phyloP scores from a whole-genome alignment of 495 filamentous ascomycete genomes.

The Daldinia vernicosa region DNA sequence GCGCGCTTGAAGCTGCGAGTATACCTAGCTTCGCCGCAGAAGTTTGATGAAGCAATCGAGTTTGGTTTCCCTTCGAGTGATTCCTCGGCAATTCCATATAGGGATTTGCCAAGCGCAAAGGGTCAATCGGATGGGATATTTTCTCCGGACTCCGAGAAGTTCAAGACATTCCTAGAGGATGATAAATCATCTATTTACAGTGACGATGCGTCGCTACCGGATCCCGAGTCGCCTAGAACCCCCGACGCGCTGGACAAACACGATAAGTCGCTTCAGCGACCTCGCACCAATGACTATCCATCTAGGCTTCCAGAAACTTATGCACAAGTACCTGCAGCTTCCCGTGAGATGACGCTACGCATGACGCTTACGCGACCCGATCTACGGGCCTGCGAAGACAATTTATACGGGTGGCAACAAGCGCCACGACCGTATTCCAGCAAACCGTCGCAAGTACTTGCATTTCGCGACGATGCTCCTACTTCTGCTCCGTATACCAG shows the following conservation, averaged over 20 bases:
- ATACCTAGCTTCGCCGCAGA: conserved; percentile 90
- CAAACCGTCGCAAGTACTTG: conserved; percentile 44
- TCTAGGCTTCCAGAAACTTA: conserved; percentile 54
- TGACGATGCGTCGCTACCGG: conserved; percentile 59
- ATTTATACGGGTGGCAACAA: conserved; percentile 67
- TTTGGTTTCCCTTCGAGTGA: conserved; percentile 85
- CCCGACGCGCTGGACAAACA: conserved; percentile 56
- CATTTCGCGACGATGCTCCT: conserved; percentile 30
- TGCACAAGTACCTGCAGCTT: conserved; percentile 64
- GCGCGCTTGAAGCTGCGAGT: conserved; percentile 85
- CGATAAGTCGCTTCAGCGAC: conserved; percentile 48
- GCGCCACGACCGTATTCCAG: conserved; percentile 40
- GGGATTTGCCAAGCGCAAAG: conserved; percentile 19
- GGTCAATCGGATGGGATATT: conserved; percentile 42
- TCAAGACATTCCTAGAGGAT: conserved; percentile 61
- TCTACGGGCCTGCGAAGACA: conserved; percentile 73
- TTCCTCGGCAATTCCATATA: conserved; percentile 37
- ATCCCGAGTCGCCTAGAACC: conserved; percentile 64
- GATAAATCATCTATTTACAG: conserved; percentile 57
- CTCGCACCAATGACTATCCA: conserved; percentile 24
- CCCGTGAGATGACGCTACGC: conserved; percentile 90
- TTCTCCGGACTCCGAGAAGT: conserved; percentile 49
- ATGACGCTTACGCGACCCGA: conserved; percentile 95
- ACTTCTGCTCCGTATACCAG: conserved; percentile 19
- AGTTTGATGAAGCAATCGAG: conserved; percentile 94